Evolutionary conservation across 2,329 filamentous ascomycete genomes (phyloP), one percentile per base, ranked within the genome.

Genomic region (Fusarium buxicola): DNA sequence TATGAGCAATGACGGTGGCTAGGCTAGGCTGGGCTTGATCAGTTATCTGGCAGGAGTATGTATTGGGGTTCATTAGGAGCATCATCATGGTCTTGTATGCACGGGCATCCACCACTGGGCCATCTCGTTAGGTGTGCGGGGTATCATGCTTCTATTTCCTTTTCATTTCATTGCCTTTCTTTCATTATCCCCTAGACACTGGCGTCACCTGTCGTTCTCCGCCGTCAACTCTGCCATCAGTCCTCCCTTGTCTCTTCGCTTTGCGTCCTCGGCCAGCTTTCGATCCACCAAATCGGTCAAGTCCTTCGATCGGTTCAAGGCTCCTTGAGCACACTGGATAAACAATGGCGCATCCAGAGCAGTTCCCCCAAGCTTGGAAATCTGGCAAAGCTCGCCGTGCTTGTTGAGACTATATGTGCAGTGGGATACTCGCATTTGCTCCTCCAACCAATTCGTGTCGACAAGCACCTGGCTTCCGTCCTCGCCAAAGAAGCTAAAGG

Each of bases 331-430:
- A 77, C 92, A 96, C 68, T 89, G 86, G 66, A 99, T 80, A 66
- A 98, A 79, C 30, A 85, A 81, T 58, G 94, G 80, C 2, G 94
- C 93, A 74, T 97, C 92, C 11, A 97, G 86, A 1, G 93, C 86
- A 16, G 86, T 84, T 24, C 95, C 95, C 21, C 94, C 94, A 56
- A 95, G 86, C 80, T 99, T 99, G 27, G 93, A 89, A 58, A 97
- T 86, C 76, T 96, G 92, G 71, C 93, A 96, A 35, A 97, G 86
- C 79, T 97, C 94, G 21, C 94, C 94, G 72, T 94, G 90, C 72
- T 88, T 88, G 77, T 97, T 97, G 76, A 97, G 84, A 52, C 92
- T 94, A 70, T 98, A 86, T 7, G 92, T 92, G 69, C 91, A 86
- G 75, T 89, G 88, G 54, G 87, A 89, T 34, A 89, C 84, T 16